phyloP scores from a whole-genome alignment of 495 filamentous ascomycete genomes.

The Endocarpon pusillum region DNA sequence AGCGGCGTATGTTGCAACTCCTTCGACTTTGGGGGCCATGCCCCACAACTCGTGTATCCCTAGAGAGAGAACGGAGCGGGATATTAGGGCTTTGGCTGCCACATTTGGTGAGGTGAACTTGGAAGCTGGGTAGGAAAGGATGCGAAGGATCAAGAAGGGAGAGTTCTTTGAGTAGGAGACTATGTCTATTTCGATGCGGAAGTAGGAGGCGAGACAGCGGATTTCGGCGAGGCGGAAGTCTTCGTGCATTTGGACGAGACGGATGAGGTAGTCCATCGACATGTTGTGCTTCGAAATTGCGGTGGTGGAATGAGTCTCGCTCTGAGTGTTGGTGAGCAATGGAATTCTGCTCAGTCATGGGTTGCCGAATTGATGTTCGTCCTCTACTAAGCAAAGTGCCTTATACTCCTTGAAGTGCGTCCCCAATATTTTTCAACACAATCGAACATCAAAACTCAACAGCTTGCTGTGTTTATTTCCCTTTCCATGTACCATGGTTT shows the following conservation, averaged over 20 bases:
- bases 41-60: constrained; percentile 85
- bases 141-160: constrained; percentile 5
- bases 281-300: too few relatives aligned
- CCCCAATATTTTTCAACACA: too few relatives aligned
- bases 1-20: constrained; percentile 41
- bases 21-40: too few relatives aligned
- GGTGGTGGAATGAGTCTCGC: too few relatives aligned
- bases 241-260: constrained; percentile 81
- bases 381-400: too few relatives aligned
- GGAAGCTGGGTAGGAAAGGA: constrained; percentile 66
- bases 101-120: constrained; percentile 52
- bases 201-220: constrained; percentile 58
- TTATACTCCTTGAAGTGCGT: too few relatives aligned
- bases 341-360: too few relatives aligned
- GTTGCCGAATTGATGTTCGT: too few relatives aligned
- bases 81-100: constrained; percentile 45
- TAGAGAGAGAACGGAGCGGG: constrained; percentile 62
- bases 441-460: too few relatives aligned
- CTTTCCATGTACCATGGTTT: too few relatives aligned
- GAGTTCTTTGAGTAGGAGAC: constrained; percentile 45
- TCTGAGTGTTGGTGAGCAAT: too few relatives aligned
- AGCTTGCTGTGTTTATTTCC: too few relatives aligned
- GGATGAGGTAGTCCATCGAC: constrained; percentile 81
- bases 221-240: constrained; percentile 77
- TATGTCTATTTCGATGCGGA: constrained; percentile 50